Evolutionary conservation across 2,329 filamentous ascomycete species (phyloP).

Genomic region (Epichloe glyceriae): DNA sequence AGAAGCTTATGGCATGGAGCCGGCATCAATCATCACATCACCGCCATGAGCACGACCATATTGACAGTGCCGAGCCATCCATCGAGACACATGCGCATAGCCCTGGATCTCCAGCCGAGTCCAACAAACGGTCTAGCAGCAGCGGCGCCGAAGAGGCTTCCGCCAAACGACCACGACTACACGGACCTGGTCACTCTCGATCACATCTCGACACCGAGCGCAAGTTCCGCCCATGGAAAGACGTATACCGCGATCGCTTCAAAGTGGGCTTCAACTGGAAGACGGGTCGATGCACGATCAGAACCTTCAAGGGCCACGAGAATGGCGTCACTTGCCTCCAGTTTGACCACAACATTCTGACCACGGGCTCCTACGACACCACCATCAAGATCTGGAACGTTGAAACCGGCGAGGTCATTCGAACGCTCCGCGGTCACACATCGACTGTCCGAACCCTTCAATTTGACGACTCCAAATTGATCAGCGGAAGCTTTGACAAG

Average conservation of each 20-base stretch:
- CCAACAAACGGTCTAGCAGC: constrained; percentile 21
- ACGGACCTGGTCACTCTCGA: constrained; percentile 14
- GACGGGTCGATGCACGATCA: constrained; percentile 76
- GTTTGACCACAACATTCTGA: constrained; percentile 78
- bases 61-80: constrained; percentile 10
- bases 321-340: constrained; percentile 52
- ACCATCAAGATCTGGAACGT: constrained; percentile 97
- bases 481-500: constrained; percentile 77
- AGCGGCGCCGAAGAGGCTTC: constrained; percentile 17
- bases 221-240: constrained; percentile 70
- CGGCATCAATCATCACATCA: constrained; percentile 46
- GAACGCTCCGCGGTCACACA: constrained; percentile 74
- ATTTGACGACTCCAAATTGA: constrained; percentile 83
- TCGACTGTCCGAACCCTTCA: constrained; percentile 78
- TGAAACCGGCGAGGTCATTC: constrained; percentile 71
- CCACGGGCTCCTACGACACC: constrained; percentile 87
- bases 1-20: constrained; percentile 75
- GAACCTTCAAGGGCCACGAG: constrained; percentile 69
- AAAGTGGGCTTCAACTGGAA: constrained; percentile 98
- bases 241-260: constrained; percentile 90
- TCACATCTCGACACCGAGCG: constrained; percentile 29
- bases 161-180: constrained; percentile 22
- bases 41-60: constrained; percentile 7
- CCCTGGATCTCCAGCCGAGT: constrained; percentile 12
- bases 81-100: constrained; percentile 12